Evolutionary conservation across 495 filamentous ascomycete genomes (phyloP), one percentile per base, ranked within the genome.

Genomic region (Bombardia bombarda): DNA sequence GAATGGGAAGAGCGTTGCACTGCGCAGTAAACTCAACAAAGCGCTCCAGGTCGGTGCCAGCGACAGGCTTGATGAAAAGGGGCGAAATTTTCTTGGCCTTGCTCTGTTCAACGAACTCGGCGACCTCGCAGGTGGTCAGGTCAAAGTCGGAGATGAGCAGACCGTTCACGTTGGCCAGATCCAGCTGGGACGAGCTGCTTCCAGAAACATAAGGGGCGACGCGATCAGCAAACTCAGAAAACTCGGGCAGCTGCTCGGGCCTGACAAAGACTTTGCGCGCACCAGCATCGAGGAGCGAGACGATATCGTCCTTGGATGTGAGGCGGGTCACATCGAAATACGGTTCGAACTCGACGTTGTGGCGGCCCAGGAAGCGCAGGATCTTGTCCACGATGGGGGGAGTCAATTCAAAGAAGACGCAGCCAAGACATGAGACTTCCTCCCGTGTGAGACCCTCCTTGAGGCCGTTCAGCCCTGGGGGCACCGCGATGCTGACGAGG

Each of bases 231-330:
- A 61, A 71, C 48, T 69, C 61, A 20, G 60, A 45, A 40, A 63
- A 68, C 28, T 68, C 61, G 10, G 61, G 46, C 25, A 74, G 42
- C 65, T 86, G 82, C 34, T 83, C 73, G 36, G 80, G 70, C 40
- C 75, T 70, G 37, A 95, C 81, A 60, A 97, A 90, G 34, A 94
- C 81, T 62, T 83, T 92, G 31, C 79, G 74, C n/a, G 87, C 87
- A 40, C 93, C 92, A 49, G 80, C 77, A 57, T 98, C 83, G 40
- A 98, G 75, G 22, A 97, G 72, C 40, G 84, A 74, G 38, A 89
- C 65, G 16, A 95, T 66, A 48, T 94, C 86, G 30, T 84, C 79
- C 34, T 67, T 60, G 20, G 77, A 78, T 44, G 73, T 51, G 40
- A 97, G 75, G 20, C 69, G 63, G 17, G 85, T 83, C 42, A 79